phyloP scores from a whole-genome alignment of 306 rosid species.

The Amphicarpaea edgeworthii region DNA sequence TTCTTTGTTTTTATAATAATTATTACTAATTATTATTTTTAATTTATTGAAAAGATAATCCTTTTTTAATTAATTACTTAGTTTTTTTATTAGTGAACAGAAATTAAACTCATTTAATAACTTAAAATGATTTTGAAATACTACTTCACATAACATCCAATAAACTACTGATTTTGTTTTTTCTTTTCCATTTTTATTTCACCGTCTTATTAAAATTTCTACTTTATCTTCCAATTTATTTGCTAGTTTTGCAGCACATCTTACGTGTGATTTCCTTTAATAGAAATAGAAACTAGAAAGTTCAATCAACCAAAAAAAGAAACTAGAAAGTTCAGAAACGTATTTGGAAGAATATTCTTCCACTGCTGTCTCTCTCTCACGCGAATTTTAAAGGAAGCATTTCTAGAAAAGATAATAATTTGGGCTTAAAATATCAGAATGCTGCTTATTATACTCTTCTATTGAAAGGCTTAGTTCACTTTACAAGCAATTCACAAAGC shows the following conservation, averaged over 20 bases:
- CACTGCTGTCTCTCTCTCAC: background rate
- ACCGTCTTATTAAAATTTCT: too few relatives aligned
- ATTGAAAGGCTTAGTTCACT: slow-evolving; percentile 43
- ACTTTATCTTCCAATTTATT: background rate
- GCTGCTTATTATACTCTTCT: slow-evolving; percentile 34
- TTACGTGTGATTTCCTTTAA: background rate
- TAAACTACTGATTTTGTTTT: too few relatives aligned
- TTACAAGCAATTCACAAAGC: slow-evolving; percentile 47
- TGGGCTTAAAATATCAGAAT: slow-evolving; percentile 28
- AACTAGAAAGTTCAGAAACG: background rate
- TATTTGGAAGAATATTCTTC: background rate
- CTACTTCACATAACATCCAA: too few relatives aligned
- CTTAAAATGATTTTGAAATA: too few relatives aligned
- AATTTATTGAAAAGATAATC: too few relatives aligned
- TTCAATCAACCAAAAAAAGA: background rate
- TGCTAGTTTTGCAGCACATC: background rate
- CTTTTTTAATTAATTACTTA: too few relatives aligned
- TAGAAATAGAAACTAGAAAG: background rate
- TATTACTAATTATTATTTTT: too few relatives aligned
- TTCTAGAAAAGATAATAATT: background rate
- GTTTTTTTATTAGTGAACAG: too few relatives aligned
- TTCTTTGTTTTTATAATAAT: too few relatives aligned
- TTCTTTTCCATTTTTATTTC: too few relatives aligned
- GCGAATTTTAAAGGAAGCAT: background rate
- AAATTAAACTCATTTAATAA: too few relatives aligned